Evolutionary conservation across 176 grass and related monocot genomes (phyloP), one percentile per base, ranked within the genome.

Genomic region (Triticum timopheevii): DNA sequence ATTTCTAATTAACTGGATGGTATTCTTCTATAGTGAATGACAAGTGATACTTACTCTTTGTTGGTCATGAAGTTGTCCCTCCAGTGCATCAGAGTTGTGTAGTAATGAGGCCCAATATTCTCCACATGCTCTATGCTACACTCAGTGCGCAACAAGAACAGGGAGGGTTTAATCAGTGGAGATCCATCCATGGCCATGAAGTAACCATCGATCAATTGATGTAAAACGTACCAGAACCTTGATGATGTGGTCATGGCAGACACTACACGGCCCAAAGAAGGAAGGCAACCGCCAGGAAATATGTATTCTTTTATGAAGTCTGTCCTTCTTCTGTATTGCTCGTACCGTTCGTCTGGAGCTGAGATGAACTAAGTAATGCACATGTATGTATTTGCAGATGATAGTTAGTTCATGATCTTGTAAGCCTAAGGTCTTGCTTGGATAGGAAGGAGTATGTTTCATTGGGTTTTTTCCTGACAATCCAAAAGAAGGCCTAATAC

Each of bases 221-320:
- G 22, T 73, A 73, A 24, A 73, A 42, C 38, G 22, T 73, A 73
- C 69, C 69, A 13, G 22, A 73, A 73, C 36, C 69, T 42, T 73
- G 69, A 73, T 24, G 69, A 73, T n/a, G 38, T 6, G 11, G 22
- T 24, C 38, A 73, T 73, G 22, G 69, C 69, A 73, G 69, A 23
- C 10, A 12, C 5, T 44, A 73, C 69, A 73, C 38, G 69, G 11
- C 35, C 20, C 38, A 73, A 44, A 24, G 69, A 73, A 44, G 69
- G 69, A 73, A 73, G 69, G 36, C 69, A 73, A 23, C 69, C 69
- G 2, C 69, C 69, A 40, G 69, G 69, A 22, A 73, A 73, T 73
- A 73, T 73, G 22, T 73, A 73, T 73, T 73, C 69, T 73, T 42
- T 73, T 73, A 73, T 13, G 38, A 73, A 73, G 20, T 73, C 22